These are phyloP conservation scores for Penicillium arizonense DNA, from an alignment of 495 filamentous ascomycete genomes.

Conservation along the genomic window DNA sequence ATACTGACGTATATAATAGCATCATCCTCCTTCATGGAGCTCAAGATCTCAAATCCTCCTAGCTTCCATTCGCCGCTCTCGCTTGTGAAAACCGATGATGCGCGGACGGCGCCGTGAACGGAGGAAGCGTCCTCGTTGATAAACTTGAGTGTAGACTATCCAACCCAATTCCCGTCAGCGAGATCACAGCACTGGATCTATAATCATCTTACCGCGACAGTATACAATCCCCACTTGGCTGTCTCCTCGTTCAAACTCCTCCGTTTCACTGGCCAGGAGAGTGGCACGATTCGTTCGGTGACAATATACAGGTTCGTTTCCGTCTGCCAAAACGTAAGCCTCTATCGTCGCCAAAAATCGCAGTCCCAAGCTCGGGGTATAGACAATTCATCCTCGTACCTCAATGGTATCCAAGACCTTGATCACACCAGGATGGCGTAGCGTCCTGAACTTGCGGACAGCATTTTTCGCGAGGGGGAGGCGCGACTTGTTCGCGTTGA, in stretches of 20 bases:
- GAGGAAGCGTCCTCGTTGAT: slow-evolving; percentile 92
- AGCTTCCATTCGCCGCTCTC: slow-evolving; percentile 98
- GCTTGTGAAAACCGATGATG: slow-evolving; percentile 83
- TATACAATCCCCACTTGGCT: slow-evolving; percentile 90
- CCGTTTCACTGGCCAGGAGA: slow-evolving; percentile 82
- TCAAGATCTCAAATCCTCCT: slow-evolving; percentile 88
- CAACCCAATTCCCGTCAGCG: slow-evolving; percentile 5
- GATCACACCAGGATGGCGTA: slow-evolving; percentile 91
- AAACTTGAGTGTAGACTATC: slow-evolving; percentile 85
- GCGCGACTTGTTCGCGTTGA: slow-evolving; percentile 70
- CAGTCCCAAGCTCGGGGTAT: neutral
- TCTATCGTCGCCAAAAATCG: neutral
- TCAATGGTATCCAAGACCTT: slow-evolving; percentile 92
- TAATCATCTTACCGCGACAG: slow-evolving; percentile 62
- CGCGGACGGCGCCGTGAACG: slow-evolving; percentile 81
- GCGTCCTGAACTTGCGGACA: slow-evolving; percentile 82
- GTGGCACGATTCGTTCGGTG: slow-evolving; percentile 81
- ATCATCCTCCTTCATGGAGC: slow-evolving; percentile 93
- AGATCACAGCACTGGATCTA: neutral
- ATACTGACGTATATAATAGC: slow-evolving; percentile 81
- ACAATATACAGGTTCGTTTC: slow-evolving; percentile 93
- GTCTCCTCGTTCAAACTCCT: slow-evolving; percentile 85
- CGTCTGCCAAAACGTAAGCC: slow-evolving; percentile 52
- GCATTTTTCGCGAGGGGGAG: slow-evolving; percentile 90
- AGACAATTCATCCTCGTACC: slow-evolving; percentile 46